Percentiles rank a stretch among this genome's conserved stretches.
phyloP scores from a whole-genome alignment of 768 basidiomycete genomes.

The Panus rudis region DNA sequence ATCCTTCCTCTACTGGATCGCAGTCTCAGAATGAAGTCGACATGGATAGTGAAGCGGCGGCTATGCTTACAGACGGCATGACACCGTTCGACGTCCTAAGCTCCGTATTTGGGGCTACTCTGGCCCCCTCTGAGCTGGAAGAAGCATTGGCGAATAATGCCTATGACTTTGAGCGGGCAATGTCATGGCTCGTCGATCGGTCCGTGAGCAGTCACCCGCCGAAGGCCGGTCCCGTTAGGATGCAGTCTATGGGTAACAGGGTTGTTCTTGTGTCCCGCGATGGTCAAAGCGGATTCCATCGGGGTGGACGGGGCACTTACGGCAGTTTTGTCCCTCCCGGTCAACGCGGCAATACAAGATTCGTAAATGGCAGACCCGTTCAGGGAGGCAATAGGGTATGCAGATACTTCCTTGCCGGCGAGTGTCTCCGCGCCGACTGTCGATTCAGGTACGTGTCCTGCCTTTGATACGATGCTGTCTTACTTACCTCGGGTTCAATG shows the following conservation, averaged over 20 bases:
- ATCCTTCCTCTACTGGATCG: conserved; percentile 6
- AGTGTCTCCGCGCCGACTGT: conserved; percentile 93
- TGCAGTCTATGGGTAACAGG: conserved; percentile 61
- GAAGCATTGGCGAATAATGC: conserved; percentile 83
- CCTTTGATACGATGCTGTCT: conserved; percentile 1
- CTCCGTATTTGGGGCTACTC: conserved; percentile 87
- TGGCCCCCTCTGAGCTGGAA: conserved; percentile 88
- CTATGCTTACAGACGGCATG: conserved; percentile 83
- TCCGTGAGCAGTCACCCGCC: conserved; percentile 41
- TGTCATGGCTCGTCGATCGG: conserved; percentile 89
- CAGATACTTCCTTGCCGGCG: conserved; percentile 93
- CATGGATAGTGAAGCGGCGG: conserved; percentile 44
- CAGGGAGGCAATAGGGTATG: conserved; percentile 77
- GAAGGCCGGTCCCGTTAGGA: conserved; percentile 31
- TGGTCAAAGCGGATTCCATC: conserved; percentile 27
- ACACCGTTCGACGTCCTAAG: conserved; percentile 94
- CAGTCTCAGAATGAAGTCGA: conserved; percentile 18
- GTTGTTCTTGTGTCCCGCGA: conserved; percentile 63
- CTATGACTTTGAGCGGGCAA: conserved; percentile 93
- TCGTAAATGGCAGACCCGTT: conserved; percentile 47
- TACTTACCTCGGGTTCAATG: conserved; percentile 9
- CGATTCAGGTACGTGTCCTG: conserved; percentile 75
- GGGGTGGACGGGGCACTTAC: conserved; percentile 36
- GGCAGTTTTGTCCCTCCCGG: conserved; percentile 13
- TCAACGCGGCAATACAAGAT: conserved; percentile 31